Base-by-base conservation (phyloP, 805 yeast genomes). In the Ogataea pini region DNA sequence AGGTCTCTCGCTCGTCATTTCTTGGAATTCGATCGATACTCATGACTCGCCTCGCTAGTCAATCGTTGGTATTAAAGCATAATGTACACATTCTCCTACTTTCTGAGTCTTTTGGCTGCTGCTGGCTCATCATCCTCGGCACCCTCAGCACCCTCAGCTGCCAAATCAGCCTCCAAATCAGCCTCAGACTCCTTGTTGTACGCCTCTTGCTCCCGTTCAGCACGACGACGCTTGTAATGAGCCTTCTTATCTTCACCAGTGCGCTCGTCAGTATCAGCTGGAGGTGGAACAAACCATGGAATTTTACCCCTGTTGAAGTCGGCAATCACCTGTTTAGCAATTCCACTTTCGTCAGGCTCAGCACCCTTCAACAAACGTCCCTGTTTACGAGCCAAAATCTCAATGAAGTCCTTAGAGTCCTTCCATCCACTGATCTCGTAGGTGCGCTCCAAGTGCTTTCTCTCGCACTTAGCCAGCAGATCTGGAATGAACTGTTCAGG, bases 221-320 rank as follows among this genome's bases (percentile, higher is more conserved):
- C 77, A 56, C 83, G 70, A 68, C 75, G 76, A 60, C 81, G 71
- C 67, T 77, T 79, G 56, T 72, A 71, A 39, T 70, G 71, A 2
- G 79, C 80, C 65, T 76, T 77, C 62, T 76, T 77, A 60, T 77
- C 85, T 49, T 72, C 83, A 37, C 83, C 87, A 24, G 74, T 73
- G 65, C 78, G 75, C 19, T 68, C 79, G 46, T 78, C 83, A 20
- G 72, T 77, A 53, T 81, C 87, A 57, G 83, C 79, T 36, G 98
- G 97, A 24, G 99, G 99, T 22, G 94, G 83, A 27, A 89, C 89
- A 66, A 92, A 92, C 99, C 99, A 92, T 19, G 99, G 99, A 47
- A 92, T 92, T 63, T 89, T 89, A 52, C 99, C 99, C 70, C 99
- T 80, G 71, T 90, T 92, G 76, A 92, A 92, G 68, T 92, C 99